phyloP scores from a whole-genome alignment of 257 asterid genomes.

The Solanum tacnaense region DNA sequence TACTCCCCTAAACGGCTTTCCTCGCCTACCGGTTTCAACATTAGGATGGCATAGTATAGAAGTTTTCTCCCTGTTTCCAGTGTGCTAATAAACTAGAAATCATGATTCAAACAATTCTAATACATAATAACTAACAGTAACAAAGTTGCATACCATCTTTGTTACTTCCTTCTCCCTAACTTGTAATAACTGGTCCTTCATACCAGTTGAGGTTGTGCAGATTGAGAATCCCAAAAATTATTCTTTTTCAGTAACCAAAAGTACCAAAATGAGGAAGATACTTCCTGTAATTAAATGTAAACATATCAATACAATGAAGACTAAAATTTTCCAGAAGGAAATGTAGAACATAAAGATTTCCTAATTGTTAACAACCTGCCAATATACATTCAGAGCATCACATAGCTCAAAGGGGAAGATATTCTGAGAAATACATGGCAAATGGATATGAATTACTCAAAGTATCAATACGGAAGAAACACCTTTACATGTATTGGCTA shows the following conservation, averaged over 20 bases:
- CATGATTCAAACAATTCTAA: too few species aligned
- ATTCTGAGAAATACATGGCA: slow-evolving; percentile 38
- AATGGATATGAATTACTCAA: slow-evolving; percentile 44
- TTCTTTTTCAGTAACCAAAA: too few species aligned
- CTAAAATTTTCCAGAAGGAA: background rate
- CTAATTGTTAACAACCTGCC: background rate
- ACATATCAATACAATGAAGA: background rate
- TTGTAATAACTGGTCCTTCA: background rate
- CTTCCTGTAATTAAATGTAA: background rate
- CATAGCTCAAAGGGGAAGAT: slow-evolving; percentile 31
- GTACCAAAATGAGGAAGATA: background rate
- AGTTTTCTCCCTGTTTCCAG: too few species aligned
- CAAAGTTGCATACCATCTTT: background rate
- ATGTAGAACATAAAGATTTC: background rate
- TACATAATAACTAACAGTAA: too few species aligned
- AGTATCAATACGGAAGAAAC: slow-evolving; percentile 6
- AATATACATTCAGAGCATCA: background rate
- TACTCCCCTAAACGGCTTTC: too few species aligned
- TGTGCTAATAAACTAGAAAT: too few species aligned
- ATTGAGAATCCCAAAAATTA: background rate
- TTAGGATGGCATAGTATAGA: too few species aligned
- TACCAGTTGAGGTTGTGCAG: background rate
- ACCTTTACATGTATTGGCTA: background rate
- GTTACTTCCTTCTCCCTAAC: background rate
- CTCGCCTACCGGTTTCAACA: too few species aligned